Conservation (phyloP, 1,139 yeast species). For the Protomyces arabidopsidicola region DNA sequence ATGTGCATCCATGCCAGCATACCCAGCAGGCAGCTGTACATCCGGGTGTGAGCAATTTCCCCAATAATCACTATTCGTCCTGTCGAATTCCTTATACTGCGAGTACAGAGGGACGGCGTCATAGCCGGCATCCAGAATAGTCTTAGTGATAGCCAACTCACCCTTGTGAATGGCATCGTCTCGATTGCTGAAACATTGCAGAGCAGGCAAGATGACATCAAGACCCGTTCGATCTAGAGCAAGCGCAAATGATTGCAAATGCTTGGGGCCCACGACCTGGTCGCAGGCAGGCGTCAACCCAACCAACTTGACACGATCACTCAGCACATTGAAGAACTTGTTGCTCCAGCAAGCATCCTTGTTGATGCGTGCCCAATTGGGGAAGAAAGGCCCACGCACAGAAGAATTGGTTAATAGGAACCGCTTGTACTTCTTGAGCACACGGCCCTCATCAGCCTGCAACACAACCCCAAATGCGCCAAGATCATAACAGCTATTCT, state of each 20-base stretch:
- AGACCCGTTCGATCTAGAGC: constrained; percentile 7
- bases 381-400: constrained; percentile 19
- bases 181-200: background rate
- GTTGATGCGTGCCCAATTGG: constrained; percentile 11
- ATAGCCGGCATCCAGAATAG: constrained; percentile 14
- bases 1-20: constrained; percentile 18
- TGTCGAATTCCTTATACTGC: background rate
- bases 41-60: constrained; percentile 3
- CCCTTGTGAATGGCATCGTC: constrained; percentile 9
- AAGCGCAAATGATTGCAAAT: constrained; percentile 12
- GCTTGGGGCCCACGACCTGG: background rate
- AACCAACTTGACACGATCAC: background rate
- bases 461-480: constrained; percentile 11
- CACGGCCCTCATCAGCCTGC: background rate
- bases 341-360: constrained; percentile 13
- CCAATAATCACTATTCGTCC: constrained; percentile 1
- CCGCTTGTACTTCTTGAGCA: constrained; percentile 2
- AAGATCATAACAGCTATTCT: constrained; percentile 9
- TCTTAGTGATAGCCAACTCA: constrained; percentile 2
- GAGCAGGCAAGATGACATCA: constrained; percentile 7
- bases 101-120: constrained; percentile 14
- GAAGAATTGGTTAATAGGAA: constrained; percentile 15
- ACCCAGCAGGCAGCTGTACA: background rate
- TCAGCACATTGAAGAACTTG: background rate
- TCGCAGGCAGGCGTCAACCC: constrained; percentile 15